These are phyloP conservation scores for Aristolochia fimbriata DNA, from an alignment of 164 flowering plant species.

Conservation along the genomic window DNA sequence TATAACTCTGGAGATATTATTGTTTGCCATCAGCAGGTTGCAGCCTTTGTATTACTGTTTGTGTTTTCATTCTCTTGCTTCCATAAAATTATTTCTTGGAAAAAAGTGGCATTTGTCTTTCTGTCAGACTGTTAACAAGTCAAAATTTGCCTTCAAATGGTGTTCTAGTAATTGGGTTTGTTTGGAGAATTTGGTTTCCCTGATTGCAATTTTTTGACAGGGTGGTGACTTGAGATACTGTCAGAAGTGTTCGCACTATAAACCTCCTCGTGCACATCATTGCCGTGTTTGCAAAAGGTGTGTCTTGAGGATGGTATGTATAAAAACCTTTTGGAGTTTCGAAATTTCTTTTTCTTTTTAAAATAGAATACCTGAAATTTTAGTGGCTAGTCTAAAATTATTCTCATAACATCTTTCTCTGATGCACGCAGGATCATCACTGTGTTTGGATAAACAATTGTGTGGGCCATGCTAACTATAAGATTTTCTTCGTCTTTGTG, in stretches of 20 bases:
- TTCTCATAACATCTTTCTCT: constrained; percentile 10
- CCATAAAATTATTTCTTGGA: too few relatives aligned
- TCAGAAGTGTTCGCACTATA: constrained; percentile 81
- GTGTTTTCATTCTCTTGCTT: too few relatives aligned
- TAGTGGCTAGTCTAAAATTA: constrained; percentile 8
- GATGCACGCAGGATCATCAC: constrained; percentile 76
- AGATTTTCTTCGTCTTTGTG: constrained; percentile 77
- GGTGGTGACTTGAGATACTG: constrained; percentile 94
- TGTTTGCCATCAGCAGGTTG: too few relatives aligned
- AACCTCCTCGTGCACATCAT: constrained; percentile 97
- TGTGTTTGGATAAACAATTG: constrained; percentile 96
- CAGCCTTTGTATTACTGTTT: too few relatives aligned
- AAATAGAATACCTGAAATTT: neutral
- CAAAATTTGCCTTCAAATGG: too few relatives aligned
- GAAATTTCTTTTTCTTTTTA: too few relatives aligned
- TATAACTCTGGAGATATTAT: too few relatives aligned
- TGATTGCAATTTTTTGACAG: constrained; percentile 21
- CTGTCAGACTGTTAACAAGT: too few relatives aligned
- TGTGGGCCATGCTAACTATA: constrained; percentile 90
- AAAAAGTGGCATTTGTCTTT: too few relatives aligned
- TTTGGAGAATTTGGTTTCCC: too few relatives aligned
- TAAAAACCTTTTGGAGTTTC: neutral
- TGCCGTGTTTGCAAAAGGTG: constrained; percentile 92
- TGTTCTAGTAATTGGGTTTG: too few relatives aligned
- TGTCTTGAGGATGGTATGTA: constrained; percentile 82